Percentiles rank a stretch among this genome's conserved stretches.
These are phyloP conservation scores for Stephanodiscus minutulus DNA, from an alignment of 108 stramenopile genomes.

Conservation along the genomic window DNA sequence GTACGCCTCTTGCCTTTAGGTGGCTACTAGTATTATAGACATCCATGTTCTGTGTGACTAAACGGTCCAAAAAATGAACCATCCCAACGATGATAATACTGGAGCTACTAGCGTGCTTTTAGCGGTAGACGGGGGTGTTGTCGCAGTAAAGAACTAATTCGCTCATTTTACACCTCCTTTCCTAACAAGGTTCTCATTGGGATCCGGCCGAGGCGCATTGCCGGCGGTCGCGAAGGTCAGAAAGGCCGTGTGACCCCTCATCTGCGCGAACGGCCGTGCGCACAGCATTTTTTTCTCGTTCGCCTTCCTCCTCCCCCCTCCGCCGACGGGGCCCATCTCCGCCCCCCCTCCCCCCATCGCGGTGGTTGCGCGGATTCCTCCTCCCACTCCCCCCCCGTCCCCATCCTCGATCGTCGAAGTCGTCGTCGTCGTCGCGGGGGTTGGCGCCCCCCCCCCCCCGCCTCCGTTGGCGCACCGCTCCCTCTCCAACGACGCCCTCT, in stretches of 20 bases:
- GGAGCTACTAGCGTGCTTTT: no score
- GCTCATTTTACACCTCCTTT: neutral
- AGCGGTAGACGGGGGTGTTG: neutral
- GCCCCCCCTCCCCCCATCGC: constrained; percentile 3
- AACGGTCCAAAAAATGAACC: no score
- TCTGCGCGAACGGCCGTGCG: constrained; percentile 75
- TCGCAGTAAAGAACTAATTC: neutral
- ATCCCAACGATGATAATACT: no score
- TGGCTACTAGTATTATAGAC: no score
- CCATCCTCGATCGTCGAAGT: constrained; percentile 11
- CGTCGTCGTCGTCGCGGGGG: constrained; percentile 8
- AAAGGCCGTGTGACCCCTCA: constrained; percentile 97
- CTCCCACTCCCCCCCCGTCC: constrained; percentile 19
- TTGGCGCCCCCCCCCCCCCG: constrained; percentile 26
- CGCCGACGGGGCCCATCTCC: neutral
- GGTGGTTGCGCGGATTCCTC: no score
- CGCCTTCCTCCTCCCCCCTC: constrained; percentile 25
- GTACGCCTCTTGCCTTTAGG: no score
- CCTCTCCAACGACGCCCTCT: constrained; percentile 32
- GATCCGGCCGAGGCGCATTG: constrained; percentile 52
- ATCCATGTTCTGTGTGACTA: no score
- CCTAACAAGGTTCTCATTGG: constrained; percentile 14
- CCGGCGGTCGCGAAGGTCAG: constrained; percentile 93
- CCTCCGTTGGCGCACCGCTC: constrained; percentile 23
- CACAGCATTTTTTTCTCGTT: constrained; percentile 56